These are phyloP conservation scores for Chaetomium cochliodes DNA, from an alignment of 495 filamentous ascomycete genomes.

Conservation along the genomic window DNA sequence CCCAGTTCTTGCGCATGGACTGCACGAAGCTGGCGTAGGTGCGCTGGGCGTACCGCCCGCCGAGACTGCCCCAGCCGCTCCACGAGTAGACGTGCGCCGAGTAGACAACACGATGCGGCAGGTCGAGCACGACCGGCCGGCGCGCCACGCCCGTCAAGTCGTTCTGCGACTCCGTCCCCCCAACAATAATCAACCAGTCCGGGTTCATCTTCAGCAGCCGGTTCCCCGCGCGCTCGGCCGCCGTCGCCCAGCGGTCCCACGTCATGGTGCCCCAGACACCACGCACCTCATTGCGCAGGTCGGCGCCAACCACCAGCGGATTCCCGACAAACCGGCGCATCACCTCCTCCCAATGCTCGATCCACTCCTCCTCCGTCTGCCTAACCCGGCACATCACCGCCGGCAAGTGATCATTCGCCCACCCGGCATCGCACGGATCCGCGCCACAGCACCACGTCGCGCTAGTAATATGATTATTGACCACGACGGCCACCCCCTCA, in stretches of 20 bases:
- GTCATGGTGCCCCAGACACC: slow-evolving; percentile 63
- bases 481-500: slow-evolving; percentile 56
- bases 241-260: slow-evolving; percentile 57
- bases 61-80: slow-evolving; percentile 59
- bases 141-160: slow-evolving; percentile 50
- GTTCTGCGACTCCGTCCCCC: slow-evolving; percentile 59
- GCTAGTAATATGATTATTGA: slow-evolving; percentile 63
- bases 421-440: slow-evolving; percentile 59
- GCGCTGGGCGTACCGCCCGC: slow-evolving; percentile 52
- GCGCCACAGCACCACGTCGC: slow-evolving; percentile 61
- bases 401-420: slow-evolving; percentile 55
- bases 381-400: slow-evolving; percentile 52
- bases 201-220: slow-evolving; percentile 53
- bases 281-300: slow-evolving; percentile 61
- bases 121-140: slow-evolving; percentile 54
- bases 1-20: slow-evolving; percentile 61
- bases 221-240: slow-evolving; percentile 57
- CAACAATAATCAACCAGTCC: slow-evolving; percentile 62
- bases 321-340: slow-evolving; percentile 54
- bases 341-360: slow-evolving; percentile 58
- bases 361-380: slow-evolving; percentile 59
- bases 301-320: slow-evolving; percentile 56
- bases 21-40: slow-evolving; percentile 56
- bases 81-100: slow-evolving; percentile 61
- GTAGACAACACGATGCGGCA: slow-evolving; percentile 56